These are phyloP conservation scores for Starmera stellimalicola DNA, from an alignment of 1,139 yeast species.

Conservation along the genomic window DNA sequence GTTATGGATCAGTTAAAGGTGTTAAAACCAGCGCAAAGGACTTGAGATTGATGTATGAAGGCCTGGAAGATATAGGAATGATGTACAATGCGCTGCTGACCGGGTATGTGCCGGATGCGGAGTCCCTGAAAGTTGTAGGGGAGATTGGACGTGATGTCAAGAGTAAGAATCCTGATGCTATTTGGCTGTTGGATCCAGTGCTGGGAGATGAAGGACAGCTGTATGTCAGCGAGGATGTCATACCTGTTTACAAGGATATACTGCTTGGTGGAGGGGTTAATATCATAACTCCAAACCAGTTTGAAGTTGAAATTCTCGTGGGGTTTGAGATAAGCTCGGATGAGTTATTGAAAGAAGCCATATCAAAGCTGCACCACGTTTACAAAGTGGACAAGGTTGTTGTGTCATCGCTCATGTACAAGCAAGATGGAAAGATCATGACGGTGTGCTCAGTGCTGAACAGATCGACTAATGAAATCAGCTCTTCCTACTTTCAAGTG, in stretches of 20 bases:
- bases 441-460: slow-evolving; percentile 11
- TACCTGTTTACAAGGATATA: slow-evolving; percentile 40
- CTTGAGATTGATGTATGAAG: slow-evolving; percentile 23
- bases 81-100: slow-evolving; percentile 42
- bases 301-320: slow-evolving; percentile 53
- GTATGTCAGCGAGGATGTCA: slow-evolving; percentile 50
- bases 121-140: slow-evolving; percentile 28
- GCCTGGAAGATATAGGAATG: slow-evolving; percentile 23
- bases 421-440: slow-evolving; percentile 5
- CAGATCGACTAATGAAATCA: slow-evolving; percentile 2
- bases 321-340: slow-evolving; percentile 32
- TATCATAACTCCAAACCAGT: slow-evolving; percentile 64
- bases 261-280: slow-evolving; percentile 36
- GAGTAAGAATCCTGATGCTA: slow-evolving; percentile 12
- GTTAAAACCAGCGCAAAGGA: slow-evolving; percentile 20
- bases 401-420: slow-evolving; percentile 30
- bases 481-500: slow-evolving; percentile 28
- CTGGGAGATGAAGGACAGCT: slow-evolving; percentile 68
- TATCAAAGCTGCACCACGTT: slow-evolving; percentile 30
- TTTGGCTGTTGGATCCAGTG: slow-evolving; percentile 60
- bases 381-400: slow-evolving; percentile 39
- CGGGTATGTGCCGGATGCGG: slow-evolving; percentile 50
- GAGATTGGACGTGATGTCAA: slow-evolving; percentile 20
- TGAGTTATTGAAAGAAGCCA: slow-evolving; percentile 30
- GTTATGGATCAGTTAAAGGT: slow-evolving; percentile 43